Evolutionary conservation across 805 yeast genomes (phyloP), one percentile per base, ranked within the genome.

Genomic region (Yamadazyma sp.): DNA sequence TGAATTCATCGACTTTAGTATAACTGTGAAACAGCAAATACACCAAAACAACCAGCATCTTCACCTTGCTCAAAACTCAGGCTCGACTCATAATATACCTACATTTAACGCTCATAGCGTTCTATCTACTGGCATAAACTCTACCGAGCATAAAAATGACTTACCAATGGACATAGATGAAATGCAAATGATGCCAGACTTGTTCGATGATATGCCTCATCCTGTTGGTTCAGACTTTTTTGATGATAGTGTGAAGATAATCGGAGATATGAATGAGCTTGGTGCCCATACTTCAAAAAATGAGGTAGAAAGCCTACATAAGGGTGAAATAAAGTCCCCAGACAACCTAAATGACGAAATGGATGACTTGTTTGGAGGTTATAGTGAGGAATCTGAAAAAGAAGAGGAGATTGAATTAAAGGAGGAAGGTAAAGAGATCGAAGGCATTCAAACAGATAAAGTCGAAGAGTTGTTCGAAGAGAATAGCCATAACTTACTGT

Each of bases 1-100:
- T 2, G 67, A 62, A 10, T 61, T 65, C 36, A 49, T 67, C 19
- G 70, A 63, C 35, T 60, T 59, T 41, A 54, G 50, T 25, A 61
- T 63, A 11, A 33, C 57, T 5, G 40, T 47, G 14, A 51, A 54
- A 31, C 49, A 47, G 11, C 41, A 46, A 19, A 43, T 47, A 17
- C 46, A 38, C 23, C 42, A 37, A 10, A 25, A 31, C 9, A 31
- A 41, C 19, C 30, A 25, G 17, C 44, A 38, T n/a, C 30, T 17
- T 11, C 25, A 21, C 19, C 16, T 24, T 10, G 12, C 36, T 10
- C 35, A 29, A n/a, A 37, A 37, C 26, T n/a, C 41, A 17, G 38
- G 40, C 6, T 35, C 40, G 15, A 15, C 28, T 10, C 35, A 38
- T 25, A 35, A 38, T 22, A 32, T 32, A 6, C 29, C 48, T 3